phyloP scores from a whole-genome alignment of 1,284 basidiomycete species.

The Coniferiporia weirii region DNA sequence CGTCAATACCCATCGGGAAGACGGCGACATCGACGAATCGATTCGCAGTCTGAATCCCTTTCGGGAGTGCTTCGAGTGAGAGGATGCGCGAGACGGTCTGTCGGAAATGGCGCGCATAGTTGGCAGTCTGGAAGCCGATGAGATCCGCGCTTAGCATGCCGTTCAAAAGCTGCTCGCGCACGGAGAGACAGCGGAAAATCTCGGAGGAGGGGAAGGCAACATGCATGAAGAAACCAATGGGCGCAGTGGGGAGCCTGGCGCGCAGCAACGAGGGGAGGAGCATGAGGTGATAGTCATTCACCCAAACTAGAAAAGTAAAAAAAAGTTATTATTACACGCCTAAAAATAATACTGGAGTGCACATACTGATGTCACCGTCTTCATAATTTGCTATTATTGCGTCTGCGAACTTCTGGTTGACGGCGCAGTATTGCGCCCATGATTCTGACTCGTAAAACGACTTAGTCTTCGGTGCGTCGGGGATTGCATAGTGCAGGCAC shows the following conservation, averaged over 20 bases:
- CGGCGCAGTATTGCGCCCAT: constrained; percentile 74
- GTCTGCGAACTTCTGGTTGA: constrained; percentile 82
- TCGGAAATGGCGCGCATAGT: constrained; percentile 71
- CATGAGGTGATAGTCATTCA: constrained; percentile 86
- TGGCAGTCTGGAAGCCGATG: constrained; percentile 83
- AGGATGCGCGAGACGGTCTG: constrained; percentile 83
- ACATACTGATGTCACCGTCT: constrained; percentile 72
- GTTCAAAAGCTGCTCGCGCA: constrained; percentile 58
- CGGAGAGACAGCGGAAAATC: constrained; percentile 79
- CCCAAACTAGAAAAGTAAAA: constrained; percentile 46
- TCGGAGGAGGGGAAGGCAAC: constrained; percentile 86
- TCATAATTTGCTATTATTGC: constrained; percentile 67
- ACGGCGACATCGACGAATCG: constrained; percentile 81
- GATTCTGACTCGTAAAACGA: constrained; percentile 73
- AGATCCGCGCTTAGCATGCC: constrained; percentile 74
- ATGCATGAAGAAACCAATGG: constrained; percentile 87
- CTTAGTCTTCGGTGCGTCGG: constrained; percentile 81
- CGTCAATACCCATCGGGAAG: constrained; percentile 89
- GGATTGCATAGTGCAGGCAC: constrained; percentile 80
- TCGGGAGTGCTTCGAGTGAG: constrained; percentile 75
- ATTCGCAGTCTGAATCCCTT: constrained; percentile 64
- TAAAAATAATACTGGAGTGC: background rate
- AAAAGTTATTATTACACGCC: constrained; percentile 6
- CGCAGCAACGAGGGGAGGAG: constrained; percentile 77
- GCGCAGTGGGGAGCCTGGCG: constrained; percentile 51